Conservation (phyloP, 257 asterid species). For the Gentiana dahurica region DNA sequence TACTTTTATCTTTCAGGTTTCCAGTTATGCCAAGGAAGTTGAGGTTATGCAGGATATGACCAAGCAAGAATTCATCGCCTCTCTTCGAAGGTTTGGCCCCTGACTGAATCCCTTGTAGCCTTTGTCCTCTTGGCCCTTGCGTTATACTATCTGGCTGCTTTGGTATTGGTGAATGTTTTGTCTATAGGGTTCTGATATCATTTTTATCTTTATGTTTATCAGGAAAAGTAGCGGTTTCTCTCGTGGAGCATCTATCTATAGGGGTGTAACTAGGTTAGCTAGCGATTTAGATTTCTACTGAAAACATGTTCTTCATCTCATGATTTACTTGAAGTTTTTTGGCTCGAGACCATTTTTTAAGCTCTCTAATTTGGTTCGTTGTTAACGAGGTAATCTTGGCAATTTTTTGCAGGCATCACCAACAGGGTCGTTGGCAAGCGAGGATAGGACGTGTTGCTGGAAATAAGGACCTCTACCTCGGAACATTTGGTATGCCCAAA, state of each 20-base stretch:
- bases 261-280: conserved; percentile 39
- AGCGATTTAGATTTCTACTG: too few species aligned
- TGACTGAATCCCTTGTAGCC: neutral
- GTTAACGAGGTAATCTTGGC: neutral
- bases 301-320: neutral
- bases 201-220: conserved; percentile 1
- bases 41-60: conserved; percentile 88
- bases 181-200: neutral
- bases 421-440: conserved; percentile 52
- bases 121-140: neutral
- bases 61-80: conserved; percentile 84
- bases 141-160: neutral
- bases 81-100: conserved; percentile 50
- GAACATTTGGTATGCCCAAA: conserved; percentile 32
- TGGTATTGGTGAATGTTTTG: neutral
- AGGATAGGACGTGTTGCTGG: conserved; percentile 49
- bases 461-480: conserved; percentile 46
- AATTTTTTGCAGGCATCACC: conserved; percentile 31
- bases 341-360: too few species aligned
- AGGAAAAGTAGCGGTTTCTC: conserved; percentile 44
- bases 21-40: conserved; percentile 69
- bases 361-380: neutral
- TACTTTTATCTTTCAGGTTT: conserved; percentile 30
- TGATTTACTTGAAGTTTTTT: neutral
- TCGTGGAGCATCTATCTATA: conserved; percentile 37